Base-by-base conservation (phyloP, 331 rosid species). In the Acacia concinna region DNA sequence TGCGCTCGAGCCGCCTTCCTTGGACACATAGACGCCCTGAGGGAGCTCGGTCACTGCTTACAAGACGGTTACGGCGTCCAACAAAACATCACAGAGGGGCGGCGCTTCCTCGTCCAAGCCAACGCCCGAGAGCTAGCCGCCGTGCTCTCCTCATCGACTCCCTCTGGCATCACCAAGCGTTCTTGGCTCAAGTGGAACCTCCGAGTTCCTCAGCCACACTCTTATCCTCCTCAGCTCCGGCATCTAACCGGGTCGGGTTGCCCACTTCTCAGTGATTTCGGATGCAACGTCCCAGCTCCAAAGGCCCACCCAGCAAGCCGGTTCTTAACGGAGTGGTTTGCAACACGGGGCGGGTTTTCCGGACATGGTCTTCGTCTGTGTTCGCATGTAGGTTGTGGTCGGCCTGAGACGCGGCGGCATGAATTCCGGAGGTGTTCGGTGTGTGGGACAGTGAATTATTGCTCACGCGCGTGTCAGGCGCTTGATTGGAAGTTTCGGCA, bases 21-120 rank as follows among this genome's bases (percentile, higher is more conserved):
- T 8, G 97, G 97, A 59, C 98, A 96, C 81, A 81, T 96, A 66
- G 99, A 96, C 75, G 98, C 98, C 13, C 85, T 96, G 0, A 89
- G 99, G 0, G 99, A 96, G 76, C 92, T 96, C 0, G 99, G 99
- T 1, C 99, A 96, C 92, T 96, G 99, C 75, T 86, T 96, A 3
- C 99, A 93, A 60, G 99, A 96, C 81, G 99, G 99, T 32, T 96
- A 96, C 84, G 99, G 99, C 17, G 94, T 93, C 14, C 91, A 93
- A 1, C 97, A 91, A 81, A 96, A 91, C 85, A 86, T 93, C 2
- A 74, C 92, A 0, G 99, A 96, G 80, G 99, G 99, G 0, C 84
- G 99, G 10, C 88, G 99, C 0, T 93, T 96, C 34, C 93, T 94
- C 13, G 88, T 91, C 3, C 97, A 91, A 21, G 98, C 98, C 46